Evolutionary conservation across 2,329 filamentous ascomycete species (phyloP).

Genomic region (Fusarium heterosporum): DNA sequence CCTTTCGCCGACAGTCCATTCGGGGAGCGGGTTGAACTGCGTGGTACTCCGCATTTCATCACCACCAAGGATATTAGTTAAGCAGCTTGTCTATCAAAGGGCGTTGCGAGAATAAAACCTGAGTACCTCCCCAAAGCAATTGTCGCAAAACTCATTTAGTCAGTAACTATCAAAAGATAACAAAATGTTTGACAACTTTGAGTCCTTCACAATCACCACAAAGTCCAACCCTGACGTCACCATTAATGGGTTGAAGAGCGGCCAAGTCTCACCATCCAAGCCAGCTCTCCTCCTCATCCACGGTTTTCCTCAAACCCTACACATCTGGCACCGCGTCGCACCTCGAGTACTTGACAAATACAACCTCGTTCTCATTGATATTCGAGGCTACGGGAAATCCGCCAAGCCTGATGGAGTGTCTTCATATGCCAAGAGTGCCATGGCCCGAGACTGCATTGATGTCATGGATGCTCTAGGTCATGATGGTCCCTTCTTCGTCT

Average conservation of each 20-base stretch:
- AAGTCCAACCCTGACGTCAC: conserved; percentile 52
- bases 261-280: conserved; percentile 47
- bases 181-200: conserved; percentile 56
- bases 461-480: conserved; percentile 60
- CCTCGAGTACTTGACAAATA: conserved; percentile 54
- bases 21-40: background rate
- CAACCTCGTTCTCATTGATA: conserved; percentile 60
- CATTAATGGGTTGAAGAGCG: conserved; percentile 59
- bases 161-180: no score
- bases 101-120: conserved; percentile 5
- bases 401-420: conserved; percentile 56
- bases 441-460: conserved; percentile 60
- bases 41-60: conserved; percentile 17
- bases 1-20: background rate
- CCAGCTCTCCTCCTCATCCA: conserved; percentile 62
- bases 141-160: rapidly evolving
- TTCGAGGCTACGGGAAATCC: conserved; percentile 64
- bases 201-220: conserved; percentile 54
- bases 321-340: conserved; percentile 64
- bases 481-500: conserved; percentile 57
- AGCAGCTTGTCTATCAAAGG: conserved; percentile 22
- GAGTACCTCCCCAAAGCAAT: rapidly evolving
- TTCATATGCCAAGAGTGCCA: conserved; percentile 60
- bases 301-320: conserved; percentile 64
- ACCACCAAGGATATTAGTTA: conserved; percentile 4